Evolutionary conservation across 768 basidiomycete genomes (phyloP), one percentile per base, ranked within the genome.

Genomic region (Russula abietina): DNA sequence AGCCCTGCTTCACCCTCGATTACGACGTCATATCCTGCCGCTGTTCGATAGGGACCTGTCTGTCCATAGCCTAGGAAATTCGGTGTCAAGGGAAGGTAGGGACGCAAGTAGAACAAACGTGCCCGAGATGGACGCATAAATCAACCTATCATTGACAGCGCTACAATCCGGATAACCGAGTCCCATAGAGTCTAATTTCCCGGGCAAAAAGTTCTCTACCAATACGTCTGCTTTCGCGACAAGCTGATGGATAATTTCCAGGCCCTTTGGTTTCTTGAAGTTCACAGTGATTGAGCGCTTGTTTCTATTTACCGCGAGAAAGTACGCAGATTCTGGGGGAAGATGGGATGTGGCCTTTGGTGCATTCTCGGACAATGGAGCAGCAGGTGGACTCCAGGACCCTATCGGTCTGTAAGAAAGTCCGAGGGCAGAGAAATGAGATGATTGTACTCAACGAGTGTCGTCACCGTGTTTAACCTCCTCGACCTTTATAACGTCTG

Each of bases 401-500:
- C 73, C 73, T 73, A 32, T 45, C 6, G 24, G 30, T 16, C 16
- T 2, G 41, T 46, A n/a, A 54, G 53, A 24, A 55, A 4, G 16
- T 32, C 26, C 11, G 17, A 38, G 5, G 4, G 45, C 9, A 22
- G 30, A 0, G 4, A 19, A 2, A 33, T 19, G 24, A 22, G 28
- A 8, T 36, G 16, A 77, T 45, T 53, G 17, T 80, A 71, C 75
- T 51, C 46, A 60, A 83, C 93, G 83, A 36, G 95, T 98, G 75
- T 98, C 95, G 70, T 98, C 95, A 26, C 95, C 95, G 62, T 79
- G 81, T 49, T 80, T 77, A 57, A 83, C 77, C 71, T 92, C 89
- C 71, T 95, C 93, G 6, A 97, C 84, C 73, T 97, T 98, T 73
- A 97, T 83, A 32, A 98, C 93, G 71, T 98, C 93, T 52, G 95